Conservation (phyloP, 2,329 filamentous ascomycete species). For the Metarhizium guizhouense region DNA sequence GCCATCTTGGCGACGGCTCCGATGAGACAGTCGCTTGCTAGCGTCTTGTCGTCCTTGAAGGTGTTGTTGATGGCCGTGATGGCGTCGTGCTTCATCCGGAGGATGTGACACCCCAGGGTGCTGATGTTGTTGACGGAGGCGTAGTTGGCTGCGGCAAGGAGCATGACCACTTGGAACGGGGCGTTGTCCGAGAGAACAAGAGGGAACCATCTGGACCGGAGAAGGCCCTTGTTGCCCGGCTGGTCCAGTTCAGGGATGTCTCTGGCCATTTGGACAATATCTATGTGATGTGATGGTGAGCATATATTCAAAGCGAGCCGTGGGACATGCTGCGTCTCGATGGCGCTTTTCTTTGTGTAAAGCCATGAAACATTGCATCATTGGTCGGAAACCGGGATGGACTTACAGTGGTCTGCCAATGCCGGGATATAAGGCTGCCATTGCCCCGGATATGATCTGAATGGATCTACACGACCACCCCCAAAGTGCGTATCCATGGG, state of each 20-base stretch:
- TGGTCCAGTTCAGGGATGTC: constrained; percentile 21
- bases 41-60: constrained; percentile 17
- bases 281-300: constrained; percentile 6
- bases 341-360: no score
- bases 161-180: constrained; percentile 18
- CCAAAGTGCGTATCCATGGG: constrained; percentile 14
- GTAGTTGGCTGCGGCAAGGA: constrained; percentile 19
- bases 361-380: no score
- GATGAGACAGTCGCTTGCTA: constrained; percentile 32
- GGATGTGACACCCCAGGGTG: constrained; percentile 18
- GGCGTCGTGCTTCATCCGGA: constrained; percentile 33
- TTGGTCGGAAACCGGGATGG: no score
- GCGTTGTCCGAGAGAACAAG: constrained; percentile 15
- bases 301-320: not conserved
- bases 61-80: constrained; percentile 17
- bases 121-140: constrained; percentile 9
- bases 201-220: constrained; percentile 19
- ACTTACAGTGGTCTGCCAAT: constrained; percentile 18
- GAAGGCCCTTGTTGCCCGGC: constrained; percentile 14
- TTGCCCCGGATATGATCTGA: constrained; percentile 9
- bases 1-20: constrained; percentile 42
- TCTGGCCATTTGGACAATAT: constrained; percentile 19
- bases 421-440: constrained; percentile 13
- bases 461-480: constrained; percentile 17
- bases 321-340: no score